Evolutionary conservation across 257 asterid genomes (phyloP).

Genomic region (Schizonepeta tenuifolia): DNA sequence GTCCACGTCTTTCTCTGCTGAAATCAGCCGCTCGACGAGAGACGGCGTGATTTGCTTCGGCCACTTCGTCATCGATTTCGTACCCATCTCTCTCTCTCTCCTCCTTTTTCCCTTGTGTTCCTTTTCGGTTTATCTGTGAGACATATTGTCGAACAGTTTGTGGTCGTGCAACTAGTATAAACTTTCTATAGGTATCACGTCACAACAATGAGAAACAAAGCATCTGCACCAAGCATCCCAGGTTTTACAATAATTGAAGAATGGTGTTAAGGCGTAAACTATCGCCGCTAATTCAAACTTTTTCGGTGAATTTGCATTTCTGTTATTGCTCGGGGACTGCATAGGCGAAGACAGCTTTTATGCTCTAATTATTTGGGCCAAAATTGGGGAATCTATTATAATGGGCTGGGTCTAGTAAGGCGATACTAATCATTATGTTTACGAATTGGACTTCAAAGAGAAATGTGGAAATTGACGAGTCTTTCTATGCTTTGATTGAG

Average conservation of each 20-base stretch:
- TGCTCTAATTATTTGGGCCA: too few relatives aligned
- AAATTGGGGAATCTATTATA: not conserved
- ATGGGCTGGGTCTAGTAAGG: too few relatives aligned
- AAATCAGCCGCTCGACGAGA: conserved; percentile 73
- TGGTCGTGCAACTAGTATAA: not conserved
- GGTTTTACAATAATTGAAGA: conserved; percentile 2
- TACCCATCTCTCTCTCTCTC: conserved; percentile 40
- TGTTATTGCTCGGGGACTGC: not conserved
- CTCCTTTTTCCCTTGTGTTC: not conserved
- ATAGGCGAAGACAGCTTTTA: too few relatives aligned
- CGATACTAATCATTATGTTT: too few relatives aligned
- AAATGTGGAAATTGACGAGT: too few relatives aligned
- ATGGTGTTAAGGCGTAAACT: not conserved
- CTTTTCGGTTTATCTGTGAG: conserved; percentile 27
- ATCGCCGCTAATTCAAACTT: conserved; percentile 24
- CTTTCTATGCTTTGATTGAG: too few relatives aligned
- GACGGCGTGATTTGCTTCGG: conserved; percentile 74
- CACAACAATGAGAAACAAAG: not conserved
- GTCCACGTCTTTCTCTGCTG: conserved; percentile 72
- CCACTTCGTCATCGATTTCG: conserved; percentile 64
- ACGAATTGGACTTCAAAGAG: not conserved
- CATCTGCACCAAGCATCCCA: not conserved
- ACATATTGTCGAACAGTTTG: conserved; percentile 53
- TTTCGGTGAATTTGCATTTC: not conserved
- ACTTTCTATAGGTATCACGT: not conserved